Base-by-base conservation (phyloP, 2,329 filamentous ascomycete genomes). In the Hirsutella rhossiliensis region DNA sequence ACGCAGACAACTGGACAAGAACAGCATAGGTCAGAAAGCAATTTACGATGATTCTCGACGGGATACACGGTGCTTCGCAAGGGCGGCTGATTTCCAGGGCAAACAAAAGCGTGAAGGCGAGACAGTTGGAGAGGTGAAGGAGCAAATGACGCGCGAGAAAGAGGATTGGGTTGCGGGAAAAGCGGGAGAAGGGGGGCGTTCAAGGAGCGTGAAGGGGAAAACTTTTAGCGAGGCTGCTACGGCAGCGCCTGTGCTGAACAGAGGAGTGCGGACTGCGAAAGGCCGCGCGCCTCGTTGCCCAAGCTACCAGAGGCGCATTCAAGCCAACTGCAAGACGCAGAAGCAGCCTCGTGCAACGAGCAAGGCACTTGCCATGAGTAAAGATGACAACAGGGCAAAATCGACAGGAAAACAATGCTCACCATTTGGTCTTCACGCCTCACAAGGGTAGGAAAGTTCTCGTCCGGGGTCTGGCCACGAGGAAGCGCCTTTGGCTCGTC, bases 401-500 rank as follows among this genome's bases (percentile, higher is more conserved):
- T 17, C 11, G 4, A 17, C 2, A 37, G 17, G 15, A 17, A 8
- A 23, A 17, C 4, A 17, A 1, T 7, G 28, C 72, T 67, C 65
- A 80, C 76, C 57, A 77, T 63, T 47, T 73, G 71, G 41, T 67
- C 68, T 43, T 76, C 73, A 50, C 80, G 79, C 44, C 83, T 78
- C 55, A 86, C 78, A 50, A 92, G 74, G 48, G 90, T 89, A 28
- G 89, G 88, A 55, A 96, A 97, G 57, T 80, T 83, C 61, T 95
- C 87, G 56, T 94, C 84, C 41, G 78, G 80, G 50, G 80, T 78
- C 44, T 82, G 79, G 65, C 52, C 56, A 23, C 55, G 58, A 12
- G 52, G 53, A 20, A 58, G 37, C n/a, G 56, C 51, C 85, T 76
- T 60, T 11, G 59, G 52, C 43, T 88, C 81, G 47, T 88, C 87